Evolutionary conservation across 345 rosid species (phyloP).

Genomic region (Corchorus capsularis): DNA sequence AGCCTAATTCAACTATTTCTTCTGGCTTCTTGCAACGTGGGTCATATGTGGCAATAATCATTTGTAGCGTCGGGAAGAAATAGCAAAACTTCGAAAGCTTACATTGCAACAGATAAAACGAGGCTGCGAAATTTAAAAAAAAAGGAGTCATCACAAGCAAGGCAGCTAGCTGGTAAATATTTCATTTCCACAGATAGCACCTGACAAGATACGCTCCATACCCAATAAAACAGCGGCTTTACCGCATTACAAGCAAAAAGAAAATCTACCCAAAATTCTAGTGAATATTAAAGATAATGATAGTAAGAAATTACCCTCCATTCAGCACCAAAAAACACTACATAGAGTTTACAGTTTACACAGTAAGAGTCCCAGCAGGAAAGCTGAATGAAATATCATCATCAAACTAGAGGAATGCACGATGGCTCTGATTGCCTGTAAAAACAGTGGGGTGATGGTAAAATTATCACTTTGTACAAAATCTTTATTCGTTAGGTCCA

Average conservation of each 20-base stretch:
- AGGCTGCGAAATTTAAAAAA: not conserved
- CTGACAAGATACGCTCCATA: not conserved
- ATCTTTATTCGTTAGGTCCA: not conserved
- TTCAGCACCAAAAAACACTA: not conserved
- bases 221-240: not conserved
- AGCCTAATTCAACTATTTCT: no score
- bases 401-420: not conserved
- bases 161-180: not conserved
- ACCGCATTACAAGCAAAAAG: not conserved
- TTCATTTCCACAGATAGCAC: constrained; percentile 4
- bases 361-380: not conserved
- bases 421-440: constrained; percentile 1
- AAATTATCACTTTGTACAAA: not conserved
- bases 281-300: not conserved
- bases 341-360: not conserved
- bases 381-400: not conserved
- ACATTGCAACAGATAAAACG: not conserved
- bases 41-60: no score
- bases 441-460: not conserved
- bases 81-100: no score
- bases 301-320: not conserved
- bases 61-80: no score
- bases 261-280: not conserved
- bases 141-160: not conserved
- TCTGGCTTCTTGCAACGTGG: no score